Conservation (phyloP, 106 monocot species). For the Acorus calamus region DNA sequence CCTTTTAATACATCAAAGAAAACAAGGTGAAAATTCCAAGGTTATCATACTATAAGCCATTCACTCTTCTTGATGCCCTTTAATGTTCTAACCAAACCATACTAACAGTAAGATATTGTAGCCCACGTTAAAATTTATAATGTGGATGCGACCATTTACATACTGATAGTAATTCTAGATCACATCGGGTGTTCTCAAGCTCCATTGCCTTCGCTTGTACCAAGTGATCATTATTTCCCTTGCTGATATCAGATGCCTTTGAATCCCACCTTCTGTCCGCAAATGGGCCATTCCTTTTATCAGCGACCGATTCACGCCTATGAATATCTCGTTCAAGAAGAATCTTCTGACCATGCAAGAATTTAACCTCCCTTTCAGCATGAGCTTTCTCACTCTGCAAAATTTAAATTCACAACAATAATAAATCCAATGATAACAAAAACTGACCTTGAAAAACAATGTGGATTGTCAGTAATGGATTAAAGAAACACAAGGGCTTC, state of each 20-base stretch:
- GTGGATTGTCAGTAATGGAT: neutral
- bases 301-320: constrained; percentile 48
- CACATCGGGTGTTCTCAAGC: too few species aligned
- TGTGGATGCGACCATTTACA: too few species aligned
- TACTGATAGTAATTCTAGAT: too few species aligned
- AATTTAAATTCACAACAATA: neutral
- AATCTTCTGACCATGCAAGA: constrained; percentile 48
- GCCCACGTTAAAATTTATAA: too few species aligned
- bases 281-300: constrained; percentile 3
- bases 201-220: too few species aligned
- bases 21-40: too few species aligned
- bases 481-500: neutral
- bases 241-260: constrained; percentile 36
- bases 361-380: constrained; percentile 58
- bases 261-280: constrained; percentile 30
- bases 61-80: too few species aligned
- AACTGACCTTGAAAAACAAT: neutral
- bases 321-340: constrained; percentile 64
- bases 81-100: too few species aligned
- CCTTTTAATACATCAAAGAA: too few species aligned
- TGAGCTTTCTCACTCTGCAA: constrained; percentile 77
- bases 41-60: too few species aligned
- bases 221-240: constrained; percentile 12
- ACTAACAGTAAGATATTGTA: too few species aligned
- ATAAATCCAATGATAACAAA: constrained; percentile 1